Conservation (phyloP, 2,329 filamentous ascomycete species). For the Colletotrichum sp. region DNA sequence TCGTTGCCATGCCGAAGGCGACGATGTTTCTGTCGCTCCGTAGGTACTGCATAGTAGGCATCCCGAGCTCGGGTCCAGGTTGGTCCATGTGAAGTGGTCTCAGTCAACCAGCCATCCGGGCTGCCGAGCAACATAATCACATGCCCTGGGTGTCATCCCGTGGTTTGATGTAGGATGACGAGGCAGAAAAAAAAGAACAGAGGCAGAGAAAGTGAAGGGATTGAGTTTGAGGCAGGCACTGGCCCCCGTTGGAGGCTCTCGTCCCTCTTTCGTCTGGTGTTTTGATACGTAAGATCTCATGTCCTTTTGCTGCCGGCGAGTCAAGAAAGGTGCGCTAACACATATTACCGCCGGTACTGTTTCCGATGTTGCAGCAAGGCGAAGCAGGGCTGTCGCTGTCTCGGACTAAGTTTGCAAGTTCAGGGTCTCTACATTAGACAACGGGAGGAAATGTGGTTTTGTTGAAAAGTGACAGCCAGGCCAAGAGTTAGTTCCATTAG, state of each 20-base stretch:
- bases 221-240: constrained; percentile 5
- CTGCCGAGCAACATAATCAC: background rate
- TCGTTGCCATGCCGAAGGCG: background rate
- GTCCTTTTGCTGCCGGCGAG: constrained; percentile 2
- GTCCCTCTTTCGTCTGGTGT: constrained; percentile 9
- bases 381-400: background rate
- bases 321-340: constrained; percentile 5
- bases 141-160: background rate
- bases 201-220: background rate
- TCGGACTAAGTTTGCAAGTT: background rate
- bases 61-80: background rate
- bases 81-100: background rate
- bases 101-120: background rate
- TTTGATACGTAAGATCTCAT: constrained; percentile 12
- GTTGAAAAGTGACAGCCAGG: background rate
- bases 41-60: background rate
- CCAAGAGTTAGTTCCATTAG: background rate
- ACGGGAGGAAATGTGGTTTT: background rate
- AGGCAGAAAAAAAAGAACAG: background rate
- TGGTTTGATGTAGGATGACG: background rate
- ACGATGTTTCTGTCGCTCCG: background rate
- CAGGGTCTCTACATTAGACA: background rate
- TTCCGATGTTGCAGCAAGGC: background rate
- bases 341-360: background rate
- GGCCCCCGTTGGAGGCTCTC: background rate